Evolutionary conservation across 164 flowering plant genomes (phyloP).

Genomic region (Macadamia tetraphylla): DNA sequence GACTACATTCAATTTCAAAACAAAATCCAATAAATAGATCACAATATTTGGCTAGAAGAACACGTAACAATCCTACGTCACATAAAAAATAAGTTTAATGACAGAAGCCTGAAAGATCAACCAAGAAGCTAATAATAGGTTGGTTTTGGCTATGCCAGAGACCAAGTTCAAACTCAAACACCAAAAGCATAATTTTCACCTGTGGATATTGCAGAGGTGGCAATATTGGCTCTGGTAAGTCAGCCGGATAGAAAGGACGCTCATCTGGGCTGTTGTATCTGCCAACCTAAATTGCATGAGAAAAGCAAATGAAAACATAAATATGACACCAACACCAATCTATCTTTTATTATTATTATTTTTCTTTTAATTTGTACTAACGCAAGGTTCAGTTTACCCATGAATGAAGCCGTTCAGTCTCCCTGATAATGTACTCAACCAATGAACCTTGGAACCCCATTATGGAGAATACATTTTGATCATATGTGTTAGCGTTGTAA

Average conservation of each 20-base stretch:
- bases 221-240: conserved; percentile 67
- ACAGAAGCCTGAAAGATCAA: background rate
- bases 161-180: background rate
- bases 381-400: conserved; percentile 36
- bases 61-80: too few relatives aligned
- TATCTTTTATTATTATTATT: background rate
- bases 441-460: conserved; percentile 73
- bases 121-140: background rate
- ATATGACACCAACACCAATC: background rate
- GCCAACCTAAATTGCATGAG: conserved; percentile 52
- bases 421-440: conserved; percentile 72
- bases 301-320: background rate
- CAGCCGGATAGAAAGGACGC: conserved; percentile 82
- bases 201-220: conserved; percentile 84
- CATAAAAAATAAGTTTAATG: background rate
- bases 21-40: too few relatives aligned
- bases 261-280: conserved; percentile 93
- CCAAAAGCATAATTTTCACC: conserved; percentile 26
- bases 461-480: conserved; percentile 47
- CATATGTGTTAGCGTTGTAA: conserved; percentile 69
- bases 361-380: background rate
- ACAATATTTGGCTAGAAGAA: too few relatives aligned
- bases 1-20: too few relatives aligned
- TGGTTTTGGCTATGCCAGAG: background rate
- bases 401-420: conserved; percentile 91